These are phyloP conservation scores for Mycena belliarum DNA, from an alignment of 768 basidiomycete species.

Conservation along the genomic window DNA sequence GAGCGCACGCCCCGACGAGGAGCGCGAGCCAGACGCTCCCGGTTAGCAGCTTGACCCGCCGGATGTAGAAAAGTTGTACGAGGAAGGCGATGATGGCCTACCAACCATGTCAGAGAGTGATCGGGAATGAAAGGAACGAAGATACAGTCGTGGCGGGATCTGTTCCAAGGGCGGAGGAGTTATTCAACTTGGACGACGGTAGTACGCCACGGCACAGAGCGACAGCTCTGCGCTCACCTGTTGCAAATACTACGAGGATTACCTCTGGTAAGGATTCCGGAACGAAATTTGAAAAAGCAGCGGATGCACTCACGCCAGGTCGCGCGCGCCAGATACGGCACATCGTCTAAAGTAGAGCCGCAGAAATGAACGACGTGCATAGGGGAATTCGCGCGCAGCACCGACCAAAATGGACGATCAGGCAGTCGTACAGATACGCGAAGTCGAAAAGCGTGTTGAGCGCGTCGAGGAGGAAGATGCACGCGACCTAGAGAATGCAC, in stretches of 20 bases:
- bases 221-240: neutral
- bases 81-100: conserved; percentile 21
- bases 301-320: conserved; percentile 25
- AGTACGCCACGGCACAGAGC: no score
- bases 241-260: conserved; percentile 11
- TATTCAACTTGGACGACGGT: no score
- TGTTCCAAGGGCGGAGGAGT: no score
- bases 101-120: no score
- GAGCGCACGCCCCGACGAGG: conserved; percentile 1
- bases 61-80: conserved; percentile 21
- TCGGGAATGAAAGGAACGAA: no score
- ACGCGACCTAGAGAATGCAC: conserved; percentile 8
- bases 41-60: conserved; percentile 19
- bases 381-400: neutral
- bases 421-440: conserved; percentile 36
- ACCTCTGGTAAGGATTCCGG: neutral
- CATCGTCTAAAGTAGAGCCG: conserved; percentile 23
- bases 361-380: neutral
- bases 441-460: conserved; percentile 39
- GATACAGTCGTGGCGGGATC: no score
- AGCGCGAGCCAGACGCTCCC: conserved; percentile 3
- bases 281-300: neutral
- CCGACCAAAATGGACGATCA: conserved; percentile 38
- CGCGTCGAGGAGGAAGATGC: conserved; percentile 36
- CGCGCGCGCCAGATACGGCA: conserved; percentile 24